Conservation (phyloP, 73 alveolate genomes). For the Blepharisma japonicum region DNA sequence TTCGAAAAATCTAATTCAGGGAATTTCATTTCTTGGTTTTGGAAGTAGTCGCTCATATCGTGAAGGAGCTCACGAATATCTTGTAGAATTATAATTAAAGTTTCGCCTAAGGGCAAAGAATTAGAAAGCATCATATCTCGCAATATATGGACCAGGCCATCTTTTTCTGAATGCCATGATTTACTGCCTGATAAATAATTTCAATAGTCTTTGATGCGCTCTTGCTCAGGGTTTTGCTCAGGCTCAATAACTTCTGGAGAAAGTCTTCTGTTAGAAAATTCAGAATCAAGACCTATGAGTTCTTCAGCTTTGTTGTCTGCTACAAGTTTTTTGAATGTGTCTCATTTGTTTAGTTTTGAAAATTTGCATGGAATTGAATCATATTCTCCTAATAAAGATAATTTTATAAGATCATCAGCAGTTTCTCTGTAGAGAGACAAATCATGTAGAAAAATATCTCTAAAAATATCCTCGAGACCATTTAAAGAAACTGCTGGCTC, state of each 20-base stretch:
- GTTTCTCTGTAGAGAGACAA: neutral
- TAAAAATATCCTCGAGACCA: neutral
- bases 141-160: slow-evolving; percentile 13
- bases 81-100: too few relatives aligned
- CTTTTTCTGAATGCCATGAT: slow-evolving; percentile 6
- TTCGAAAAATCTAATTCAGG: neutral
- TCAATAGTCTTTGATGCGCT: neutral
- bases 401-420: neutral
- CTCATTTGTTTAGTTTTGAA: neutral
- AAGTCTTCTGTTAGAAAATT: too few relatives aligned
- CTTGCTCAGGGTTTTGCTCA: too few relatives aligned
- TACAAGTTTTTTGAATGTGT: neutral
- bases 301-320: neutral
- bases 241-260: too few relatives aligned
- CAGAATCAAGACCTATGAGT: too few relatives aligned
- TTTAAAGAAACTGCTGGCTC: neutral
- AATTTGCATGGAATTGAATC: neutral
- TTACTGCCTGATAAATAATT: slow-evolving; percentile 14
- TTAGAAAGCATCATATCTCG: slow-evolving; percentile 1
- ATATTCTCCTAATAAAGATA: neutral
- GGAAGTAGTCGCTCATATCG: neutral
- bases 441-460: neutral
- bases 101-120: too few relatives aligned
- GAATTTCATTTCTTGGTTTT: neutral
- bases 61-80: too few relatives aligned